Base-by-base conservation (phyloP, 176 grass and related monocot species). In the Ananas comosus region DNA sequence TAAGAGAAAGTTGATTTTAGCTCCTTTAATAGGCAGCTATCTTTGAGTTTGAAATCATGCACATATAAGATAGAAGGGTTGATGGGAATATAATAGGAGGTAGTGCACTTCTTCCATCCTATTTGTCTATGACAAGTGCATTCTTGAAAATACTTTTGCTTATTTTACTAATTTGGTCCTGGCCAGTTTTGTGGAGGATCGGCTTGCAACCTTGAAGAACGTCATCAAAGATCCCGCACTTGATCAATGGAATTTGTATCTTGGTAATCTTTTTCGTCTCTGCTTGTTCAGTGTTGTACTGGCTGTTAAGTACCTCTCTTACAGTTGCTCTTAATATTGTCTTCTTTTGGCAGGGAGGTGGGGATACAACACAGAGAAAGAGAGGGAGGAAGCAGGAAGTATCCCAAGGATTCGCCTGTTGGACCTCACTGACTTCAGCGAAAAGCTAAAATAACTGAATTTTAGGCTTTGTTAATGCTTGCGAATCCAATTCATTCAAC, bases 211-310 rank as follows among this genome's bases (percentile, higher is more conserved):
- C 73, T 64, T 90, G 76, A 90, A 92, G 71, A 90, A 92, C 76
- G 93, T 96, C 11, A 96, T 96, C 5, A 92, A 92, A 71, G 93
- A 96, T 77, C 79, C 83, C 27, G 76, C 83, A 25, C 70, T 92
- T 76, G 79, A 89, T 67, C 58, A 76, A 61, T 92, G 88, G 88
- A 92, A 92, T 50, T 85, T 96, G 19, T 96, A 96, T 74, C 79
- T 92, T 3, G 88, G 88, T 90, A 74, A 80, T 73, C 51, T 42
- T 61, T 64, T 73, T 74, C 21, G 53, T 23, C 4, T 14, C n/a
- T 70, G 10, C 70, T 70, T 67, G 49, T 24, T 11, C 7, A 6
- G 2, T 21, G 28, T 11, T 28, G 50, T 48, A 4, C 24, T 49
- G 6, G 28, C 27, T 50, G 13, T 51, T 69, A n/a, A 49, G 18